These are phyloP conservation scores for Pleurotus platypus DNA, from an alignment of 768 basidiomycete genomes.

Conservation along the genomic window DNA sequence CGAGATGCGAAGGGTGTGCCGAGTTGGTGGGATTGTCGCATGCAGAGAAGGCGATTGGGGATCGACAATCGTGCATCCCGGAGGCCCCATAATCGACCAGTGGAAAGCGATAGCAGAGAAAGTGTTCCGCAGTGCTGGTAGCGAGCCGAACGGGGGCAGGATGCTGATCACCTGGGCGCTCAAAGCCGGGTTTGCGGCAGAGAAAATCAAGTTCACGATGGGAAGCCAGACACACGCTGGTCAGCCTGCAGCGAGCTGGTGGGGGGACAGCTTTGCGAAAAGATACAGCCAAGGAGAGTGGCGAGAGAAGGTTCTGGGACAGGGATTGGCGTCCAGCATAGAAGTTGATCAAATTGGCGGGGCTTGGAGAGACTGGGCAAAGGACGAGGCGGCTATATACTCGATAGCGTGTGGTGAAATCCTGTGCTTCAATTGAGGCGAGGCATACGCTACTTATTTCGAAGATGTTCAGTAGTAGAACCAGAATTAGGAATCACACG, in stretches of 20 bases:
- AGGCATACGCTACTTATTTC: no score
- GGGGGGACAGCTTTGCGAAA: not conserved
- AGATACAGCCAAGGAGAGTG: conserved; percentile 1
- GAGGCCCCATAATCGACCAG: not conserved
- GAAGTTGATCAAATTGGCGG: not conserved
- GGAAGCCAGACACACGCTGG: conserved; percentile 1
- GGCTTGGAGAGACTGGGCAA: not conserved
- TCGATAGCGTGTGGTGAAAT: conserved; percentile 3
- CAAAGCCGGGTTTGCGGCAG: not conserved
- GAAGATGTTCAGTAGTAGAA: no score
- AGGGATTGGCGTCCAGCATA: not conserved
- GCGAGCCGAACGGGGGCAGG: conserved; percentile 1
- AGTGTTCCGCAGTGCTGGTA: not conserved
- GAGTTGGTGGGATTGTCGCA: conserved; percentile 42
- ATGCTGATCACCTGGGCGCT: not conserved
- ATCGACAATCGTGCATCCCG: conserved; percentile 4
- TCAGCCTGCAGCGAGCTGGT: not conserved
- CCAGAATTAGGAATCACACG: no score
- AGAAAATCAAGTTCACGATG: not conserved
- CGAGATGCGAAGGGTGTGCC: conserved; percentile 47
- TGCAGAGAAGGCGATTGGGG: conserved; percentile 37
- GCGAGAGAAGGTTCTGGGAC: not conserved
- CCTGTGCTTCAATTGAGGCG: not conserved
- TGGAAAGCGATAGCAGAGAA: not conserved
- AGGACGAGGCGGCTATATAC: not conserved